Evolutionary conservation across 2,329 filamentous ascomycete genomes (phyloP).

Genomic region (Exophiala bonariae): DNA sequence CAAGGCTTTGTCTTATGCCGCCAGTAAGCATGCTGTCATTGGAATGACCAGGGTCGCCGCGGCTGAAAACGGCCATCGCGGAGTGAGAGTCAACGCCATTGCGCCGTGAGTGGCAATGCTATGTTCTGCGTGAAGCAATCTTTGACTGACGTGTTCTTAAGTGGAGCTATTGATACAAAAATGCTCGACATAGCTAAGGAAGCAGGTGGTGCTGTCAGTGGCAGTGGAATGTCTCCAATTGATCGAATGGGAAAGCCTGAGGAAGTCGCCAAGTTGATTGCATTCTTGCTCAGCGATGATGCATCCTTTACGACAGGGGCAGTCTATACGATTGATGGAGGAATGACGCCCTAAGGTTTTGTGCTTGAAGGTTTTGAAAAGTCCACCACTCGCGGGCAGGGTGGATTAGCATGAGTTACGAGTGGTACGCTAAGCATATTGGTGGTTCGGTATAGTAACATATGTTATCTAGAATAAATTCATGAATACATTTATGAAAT

Average conservation of each 20-base stretch:
- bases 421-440: too few relatives aligned
- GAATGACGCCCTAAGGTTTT: too few relatives aligned
- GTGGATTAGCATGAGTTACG: too few relatives aligned
- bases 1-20: constrained; percentile 42
- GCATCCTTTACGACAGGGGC: constrained; percentile 49
- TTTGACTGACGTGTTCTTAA: constrained; percentile 2
- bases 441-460: too few relatives aligned
- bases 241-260: constrained; percentile 10
- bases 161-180: constrained; percentile 16
- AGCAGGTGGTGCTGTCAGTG: not conserved
- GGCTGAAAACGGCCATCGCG: constrained; percentile 31
- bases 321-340: constrained; percentile 49
- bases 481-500: too few relatives aligned
- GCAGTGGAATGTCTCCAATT: constrained; percentile 5
- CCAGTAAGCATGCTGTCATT: constrained; percentile 45
- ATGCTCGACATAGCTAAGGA: constrained; percentile 10
- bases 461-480: too few relatives aligned
- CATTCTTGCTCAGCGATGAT: constrained; percentile 48
- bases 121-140: not conserved
- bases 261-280: constrained; percentile 44
- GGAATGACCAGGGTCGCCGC: constrained; percentile 44
- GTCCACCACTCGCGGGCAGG: too few relatives aligned
- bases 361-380: too few relatives aligned
- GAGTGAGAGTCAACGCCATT: constrained; percentile 37
- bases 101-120: constrained; percentile 20